Evolutionary conservation across 768 basidiomycete species (phyloP).

Genomic region (Butyriboletus loyo): DNA sequence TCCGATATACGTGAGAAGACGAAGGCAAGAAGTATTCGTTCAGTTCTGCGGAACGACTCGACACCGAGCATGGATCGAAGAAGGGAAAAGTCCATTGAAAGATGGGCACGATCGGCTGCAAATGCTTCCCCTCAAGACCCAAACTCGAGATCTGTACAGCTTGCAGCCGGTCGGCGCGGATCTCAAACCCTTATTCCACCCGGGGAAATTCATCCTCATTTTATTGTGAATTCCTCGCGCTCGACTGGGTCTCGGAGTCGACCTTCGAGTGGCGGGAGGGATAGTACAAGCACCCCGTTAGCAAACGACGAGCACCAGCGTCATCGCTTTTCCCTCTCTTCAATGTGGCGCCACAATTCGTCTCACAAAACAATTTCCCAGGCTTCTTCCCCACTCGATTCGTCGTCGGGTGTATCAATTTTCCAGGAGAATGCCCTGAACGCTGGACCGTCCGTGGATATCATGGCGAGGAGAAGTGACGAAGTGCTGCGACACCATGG

Average conservation of each 20-base stretch:
- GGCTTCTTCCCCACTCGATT: constrained; percentile 31
- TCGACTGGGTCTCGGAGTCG: constrained; percentile 25
- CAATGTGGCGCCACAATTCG: constrained; percentile 24
- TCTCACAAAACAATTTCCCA: constrained; percentile 25
- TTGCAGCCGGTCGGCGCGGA: constrained; percentile 20
- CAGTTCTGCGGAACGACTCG: constrained; percentile 22
- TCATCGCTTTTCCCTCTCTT: constrained; percentile 32
- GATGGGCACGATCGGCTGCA: constrained; percentile 31
- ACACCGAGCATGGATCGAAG: constrained; percentile 20
- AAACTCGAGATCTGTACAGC: constrained; percentile 9
- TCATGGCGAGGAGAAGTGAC: constrained; percentile 39
- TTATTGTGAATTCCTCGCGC: constrained; percentile 11
- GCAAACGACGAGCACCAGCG: constrained; percentile 22
- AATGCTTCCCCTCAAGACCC: constrained; percentile 20
- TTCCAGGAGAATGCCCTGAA: constrained; percentile 21
- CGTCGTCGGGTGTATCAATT: constrained; percentile 31
- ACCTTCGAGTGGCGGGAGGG: constrained; percentile 25
- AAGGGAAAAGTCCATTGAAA: constrained; percentile 32
- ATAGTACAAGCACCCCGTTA: constrained; percentile 19
- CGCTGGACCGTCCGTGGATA: constrained; percentile 18
- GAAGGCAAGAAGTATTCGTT: constrained; percentile 23
- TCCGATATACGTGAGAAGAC: constrained; percentile 25
- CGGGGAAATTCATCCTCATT: constrained; percentile 11
- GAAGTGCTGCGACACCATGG: constrained; percentile 40
- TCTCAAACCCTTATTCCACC: constrained; percentile 32